Evolutionary conservation across 306 rosid species (phyloP), one percentile per base, ranked within the genome.

Genomic region (Cyclanthera cordifolia): DNA sequence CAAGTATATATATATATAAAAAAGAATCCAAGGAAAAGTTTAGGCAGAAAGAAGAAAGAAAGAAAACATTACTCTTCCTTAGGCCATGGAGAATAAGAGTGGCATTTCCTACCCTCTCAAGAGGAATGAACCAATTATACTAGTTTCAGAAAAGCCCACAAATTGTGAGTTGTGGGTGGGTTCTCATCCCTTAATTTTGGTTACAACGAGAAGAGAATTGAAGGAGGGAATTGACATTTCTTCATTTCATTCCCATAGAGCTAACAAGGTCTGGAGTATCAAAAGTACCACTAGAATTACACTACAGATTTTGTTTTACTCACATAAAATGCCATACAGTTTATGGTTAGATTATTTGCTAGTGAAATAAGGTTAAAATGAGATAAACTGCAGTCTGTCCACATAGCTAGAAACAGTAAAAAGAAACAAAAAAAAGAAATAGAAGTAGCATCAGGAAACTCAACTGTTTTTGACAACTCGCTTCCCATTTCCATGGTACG

Each of bases 401-500:
- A 67, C 30, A 48, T 67, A 34, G 16, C 15, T 4, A 60, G 34
- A 66, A 48, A 49, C 12, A 25, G 25, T 7, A 46, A 25, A 20
- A 6, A 34, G 59, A 61, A 9, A 49, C 24, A 39, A 50, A 65
- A 27, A 27, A 53, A 20, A 24, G 57, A 39, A 61, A 64, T 39
- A 21, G 49, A 53, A 73, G 69, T 24, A 73, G 69, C 76, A 74
- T 72, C 82, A 57, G 73, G 67, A 75, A 28, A 87, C 95, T 85
- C 83, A 83, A 87, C 91, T 58, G 90, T 87, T 88, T 86, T 87
- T 59, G 96, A 85, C 64, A 88, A 54, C 77, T 86, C 96, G 56
- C 86, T 80, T 28, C 96, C 96, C 81, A 88, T 84, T 83, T 91
- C 95, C 91, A 91, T 86, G 8, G 85, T 88, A 57, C 90, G 95